These are phyloP conservation scores for Penicillium odoratum DNA, from an alignment of 495 filamentous ascomycete species.

Conservation along the genomic window DNA sequence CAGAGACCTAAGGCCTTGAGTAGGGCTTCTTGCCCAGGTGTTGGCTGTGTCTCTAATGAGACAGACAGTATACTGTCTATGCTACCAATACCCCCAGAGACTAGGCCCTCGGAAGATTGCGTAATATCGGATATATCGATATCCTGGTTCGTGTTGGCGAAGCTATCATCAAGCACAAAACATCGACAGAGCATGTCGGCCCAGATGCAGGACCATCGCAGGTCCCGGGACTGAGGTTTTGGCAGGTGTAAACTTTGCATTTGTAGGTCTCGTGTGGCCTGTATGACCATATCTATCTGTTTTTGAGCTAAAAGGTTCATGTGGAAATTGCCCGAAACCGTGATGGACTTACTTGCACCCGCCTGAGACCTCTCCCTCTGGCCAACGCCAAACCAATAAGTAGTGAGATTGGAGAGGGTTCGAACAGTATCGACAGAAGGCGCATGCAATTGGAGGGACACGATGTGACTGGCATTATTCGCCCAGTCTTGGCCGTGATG, in stretches of 20 bases:
- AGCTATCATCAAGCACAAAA: conserved; percentile 1
- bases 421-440: neutral
- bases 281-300: no score
- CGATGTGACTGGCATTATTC: neutral
- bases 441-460: neutral
- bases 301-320: no score
- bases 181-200: neutral
- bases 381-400: neutral
- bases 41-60: neutral
- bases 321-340: no score
- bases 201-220: neutral
- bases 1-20: neutral
- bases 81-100: no score
- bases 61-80: neutral
- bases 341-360: neutral
- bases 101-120: neutral
- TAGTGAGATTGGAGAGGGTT: neutral
- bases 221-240: neutral
- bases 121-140: conserved; percentile 1
- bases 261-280: no score
- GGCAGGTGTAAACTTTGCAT: neutral
- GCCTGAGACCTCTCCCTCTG: neutral
- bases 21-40: neutral
- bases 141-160: neutral
- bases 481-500: neutral